Evolutionary conservation across 2,329 filamentous ascomycete genomes (phyloP).

Genomic region (Alternaria gaisen): DNA sequence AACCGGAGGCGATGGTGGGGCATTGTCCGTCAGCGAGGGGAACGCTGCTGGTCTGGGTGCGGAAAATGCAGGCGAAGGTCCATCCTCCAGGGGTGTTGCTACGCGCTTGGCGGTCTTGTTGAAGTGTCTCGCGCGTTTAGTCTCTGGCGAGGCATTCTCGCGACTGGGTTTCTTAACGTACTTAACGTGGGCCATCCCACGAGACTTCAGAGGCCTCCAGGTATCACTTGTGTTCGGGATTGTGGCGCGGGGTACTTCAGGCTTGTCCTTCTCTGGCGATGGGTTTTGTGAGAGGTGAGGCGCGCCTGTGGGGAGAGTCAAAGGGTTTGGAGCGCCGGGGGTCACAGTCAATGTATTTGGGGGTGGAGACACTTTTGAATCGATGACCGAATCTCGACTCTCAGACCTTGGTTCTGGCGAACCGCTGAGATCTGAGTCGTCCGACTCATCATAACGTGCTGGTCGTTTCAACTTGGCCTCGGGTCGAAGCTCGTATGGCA

Average conservation of each 20-base stretch:
- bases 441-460: neutral
- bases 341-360: neutral
- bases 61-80: neutral
- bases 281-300: neutral
- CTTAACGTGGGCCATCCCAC: slow-evolving; percentile 16
- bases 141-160: neutral
- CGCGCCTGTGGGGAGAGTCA: neutral
- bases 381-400: neutral
- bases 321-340: neutral
- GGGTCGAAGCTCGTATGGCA: slow-evolving; percentile 11
- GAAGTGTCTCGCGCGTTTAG: neutral
- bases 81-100: neutral
- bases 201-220: neutral
- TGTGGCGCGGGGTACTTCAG: neutral
- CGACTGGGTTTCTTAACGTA: neutral
- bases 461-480: slow-evolving; percentile 9
- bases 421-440: neutral
- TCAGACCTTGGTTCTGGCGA: neutral
- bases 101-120: neutral
- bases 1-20: neutral
- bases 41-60: slow-evolving; percentile 14
- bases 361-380: neutral
- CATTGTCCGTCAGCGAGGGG: slow-evolving; percentile 7
- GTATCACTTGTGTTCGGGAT: neutral
- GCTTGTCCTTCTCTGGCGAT: neutral